Base-by-base conservation (phyloP, 495 filamentous ascomycete species). In the Rusavskia elegans region DNA sequence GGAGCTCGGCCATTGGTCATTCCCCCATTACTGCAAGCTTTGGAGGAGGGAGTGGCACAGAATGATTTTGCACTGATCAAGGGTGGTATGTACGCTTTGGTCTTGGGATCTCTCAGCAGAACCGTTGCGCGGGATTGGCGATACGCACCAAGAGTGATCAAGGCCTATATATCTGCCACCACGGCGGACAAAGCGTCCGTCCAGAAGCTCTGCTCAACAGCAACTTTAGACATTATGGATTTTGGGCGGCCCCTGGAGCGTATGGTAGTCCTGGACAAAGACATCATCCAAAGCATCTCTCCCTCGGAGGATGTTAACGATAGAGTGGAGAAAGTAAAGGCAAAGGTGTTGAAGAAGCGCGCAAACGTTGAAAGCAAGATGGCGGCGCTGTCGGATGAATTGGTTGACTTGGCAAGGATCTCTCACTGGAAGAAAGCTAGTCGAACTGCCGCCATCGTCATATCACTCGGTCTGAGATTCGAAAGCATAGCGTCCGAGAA, bases 381-480 rank as follows among this genome's bases (percentile, higher is more conserved):
- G 68, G 73, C 82, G 0, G 75, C 80, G 5, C 68, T 97, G 16
- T 85, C 89, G 0, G 68, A 83, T 52, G 86, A 95, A 59, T 74
- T 99, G 38, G 81, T 89, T 2, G 79, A 85, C 38, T 64, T 87
- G 50, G 83, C 86, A 0, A 78, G 79, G 52, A 74, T 77, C 21
- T 85, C 87, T 0, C 93, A 97, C 62, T 99, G 92, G 92, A 97
- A 94, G 73, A 85, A 94, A 55, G 90, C 89, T 10, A 87, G 80
- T 53, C 75, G 92, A 27, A 89, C 87, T 40, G 85, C 84, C 14
- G 84, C 89, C 21, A 89, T 97, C 57, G 83, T 94, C 16, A 77
- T 89, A 53, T 89, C 89, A 52, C 76, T 94, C 57, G 88, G 85
- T 49, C 74, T 95, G 41, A 81, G 93, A 40, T 95, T 95, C 57